Evolutionary conservation across 1,284 basidiomycete genomes (phyloP).

Genomic region (Leccinum laetum): DNA sequence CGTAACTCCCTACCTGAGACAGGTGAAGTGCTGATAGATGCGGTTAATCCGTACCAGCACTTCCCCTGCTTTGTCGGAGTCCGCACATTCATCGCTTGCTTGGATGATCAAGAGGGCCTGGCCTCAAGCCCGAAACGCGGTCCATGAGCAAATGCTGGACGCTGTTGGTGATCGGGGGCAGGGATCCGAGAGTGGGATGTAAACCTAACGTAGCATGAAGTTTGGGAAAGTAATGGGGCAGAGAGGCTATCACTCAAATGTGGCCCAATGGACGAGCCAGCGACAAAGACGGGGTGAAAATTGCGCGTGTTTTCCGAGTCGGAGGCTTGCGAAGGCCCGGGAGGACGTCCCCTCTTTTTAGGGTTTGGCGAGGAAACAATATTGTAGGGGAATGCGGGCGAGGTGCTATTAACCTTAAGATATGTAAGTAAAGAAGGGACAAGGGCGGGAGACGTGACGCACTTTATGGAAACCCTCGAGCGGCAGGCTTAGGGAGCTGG

Average conservation of each 20-base stretch:
- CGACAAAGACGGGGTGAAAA: slow-evolving; percentile 19
- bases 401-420: slow-evolving; percentile 37
- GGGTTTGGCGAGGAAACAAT: slow-evolving; percentile 8
- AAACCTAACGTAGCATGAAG: slow-evolving; percentile 54
- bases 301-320: slow-evolving; percentile 19
- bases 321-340: slow-evolving; percentile 15
- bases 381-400: slow-evolving; percentile 1
- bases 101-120: no score
- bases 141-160: no score
- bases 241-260: slow-evolving; percentile 54
- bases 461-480: slow-evolving; percentile 45
- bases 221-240: slow-evolving; percentile 43
- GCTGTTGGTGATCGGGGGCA: slow-evolving; percentile 62
- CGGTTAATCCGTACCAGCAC: no score
- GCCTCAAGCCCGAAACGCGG: no score
- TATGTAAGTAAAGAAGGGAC: slow-evolving; percentile 5
- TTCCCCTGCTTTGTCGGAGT: no score
- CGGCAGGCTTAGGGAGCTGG: slow-evolving; percentile 9
- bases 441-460: slow-evolving; percentile 13
- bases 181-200: slow-evolving; percentile 55
- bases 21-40: no score
- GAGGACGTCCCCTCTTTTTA: slow-evolving; percentile 16
- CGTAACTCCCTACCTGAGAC: no score
- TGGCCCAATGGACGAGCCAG: slow-evolving; percentile 34
- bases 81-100: no score